These are phyloP conservation scores for Tetrahymena malaccensis DNA, from an alignment of 73 alveolate genomes.

Conservation along the genomic window DNA sequence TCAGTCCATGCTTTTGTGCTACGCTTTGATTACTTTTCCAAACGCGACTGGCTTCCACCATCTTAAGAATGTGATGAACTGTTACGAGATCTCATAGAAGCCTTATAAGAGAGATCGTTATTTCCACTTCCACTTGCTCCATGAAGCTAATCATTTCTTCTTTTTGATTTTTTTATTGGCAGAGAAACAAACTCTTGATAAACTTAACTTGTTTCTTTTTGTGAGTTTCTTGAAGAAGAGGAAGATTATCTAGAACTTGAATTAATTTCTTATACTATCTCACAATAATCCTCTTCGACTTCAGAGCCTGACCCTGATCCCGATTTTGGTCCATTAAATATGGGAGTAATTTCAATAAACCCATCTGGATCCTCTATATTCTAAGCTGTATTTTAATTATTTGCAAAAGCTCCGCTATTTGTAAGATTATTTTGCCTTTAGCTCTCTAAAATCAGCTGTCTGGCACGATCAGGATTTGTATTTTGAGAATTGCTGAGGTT, in stretches of 20 bases:
- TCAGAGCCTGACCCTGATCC: not conserved
- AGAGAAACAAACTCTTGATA: not conserved
- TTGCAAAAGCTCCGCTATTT: not conserved
- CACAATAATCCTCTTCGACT: not conserved
- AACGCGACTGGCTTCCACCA: not conserved
- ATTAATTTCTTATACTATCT: not conserved
- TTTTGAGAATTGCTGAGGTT: not conserved
- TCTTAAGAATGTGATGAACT: not conserved
- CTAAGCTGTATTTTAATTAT: not conserved
- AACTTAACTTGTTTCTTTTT: not conserved
- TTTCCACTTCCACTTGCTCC: not conserved
- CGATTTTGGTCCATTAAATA: not conserved
- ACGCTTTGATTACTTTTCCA: not conserved
- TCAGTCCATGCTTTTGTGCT: conserved; percentile 35
- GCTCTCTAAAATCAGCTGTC: not conserved
- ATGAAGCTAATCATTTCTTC: not conserved
- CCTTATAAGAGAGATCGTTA: not conserved
- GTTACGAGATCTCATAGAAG: not conserved
- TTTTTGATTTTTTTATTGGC: not conserved
- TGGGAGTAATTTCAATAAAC: not conserved
- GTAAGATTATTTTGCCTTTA: not conserved
- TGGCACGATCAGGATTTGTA: not conserved
- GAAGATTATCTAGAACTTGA: not conserved
- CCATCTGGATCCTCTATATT: not conserved
- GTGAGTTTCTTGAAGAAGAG: not conserved